Conservation (phyloP, 1,284 basidiomycete genomes). For the Papiliotrema flavescens region DNA sequence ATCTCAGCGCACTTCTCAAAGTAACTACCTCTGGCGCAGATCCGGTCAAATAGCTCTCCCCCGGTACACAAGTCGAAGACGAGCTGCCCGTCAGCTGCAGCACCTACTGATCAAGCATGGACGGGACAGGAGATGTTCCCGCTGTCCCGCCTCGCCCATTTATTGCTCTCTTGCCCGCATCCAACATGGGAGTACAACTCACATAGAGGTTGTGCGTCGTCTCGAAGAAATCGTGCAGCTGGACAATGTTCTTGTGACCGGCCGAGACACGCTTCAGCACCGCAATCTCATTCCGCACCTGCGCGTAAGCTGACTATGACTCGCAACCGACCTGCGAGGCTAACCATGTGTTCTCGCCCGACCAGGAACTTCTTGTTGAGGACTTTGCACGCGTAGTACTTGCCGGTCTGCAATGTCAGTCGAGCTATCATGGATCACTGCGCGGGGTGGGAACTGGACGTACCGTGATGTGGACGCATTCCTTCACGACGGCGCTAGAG, state of each 20-base stretch:
- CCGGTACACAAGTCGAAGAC: constrained; percentile 96
- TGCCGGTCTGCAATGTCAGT: constrained; percentile 46
- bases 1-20: constrained; percentile 70
- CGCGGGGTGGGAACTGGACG: too few relatives aligned
- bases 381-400: constrained; percentile 55
- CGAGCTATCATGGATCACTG: neutral
- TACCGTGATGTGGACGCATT: constrained; percentile 93
- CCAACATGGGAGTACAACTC: constrained; percentile 3
- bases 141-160: too few relatives aligned
- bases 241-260: constrained; percentile 83
- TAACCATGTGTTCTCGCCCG: constrained; percentile 46
- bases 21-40: constrained; percentile 96
- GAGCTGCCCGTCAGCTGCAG: constrained; percentile 50
- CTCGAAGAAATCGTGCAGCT: constrained; percentile 97
- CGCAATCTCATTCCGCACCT: constrained; percentile 96
- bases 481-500: constrained; percentile 58
- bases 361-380: constrained; percentile 93
- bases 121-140: too few relatives aligned
- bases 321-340: constrained; percentile 10
- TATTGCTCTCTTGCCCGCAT: too few relatives aligned
- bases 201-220: constrained; percentile 87
- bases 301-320: constrained; percentile 2
- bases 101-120: neutral
- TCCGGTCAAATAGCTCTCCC: constrained; percentile 96
- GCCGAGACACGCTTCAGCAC: constrained; percentile 93